phyloP scores from a whole-genome alignment of 768 basidiomycete genomes.

The Clavaria fumosa region DNA sequence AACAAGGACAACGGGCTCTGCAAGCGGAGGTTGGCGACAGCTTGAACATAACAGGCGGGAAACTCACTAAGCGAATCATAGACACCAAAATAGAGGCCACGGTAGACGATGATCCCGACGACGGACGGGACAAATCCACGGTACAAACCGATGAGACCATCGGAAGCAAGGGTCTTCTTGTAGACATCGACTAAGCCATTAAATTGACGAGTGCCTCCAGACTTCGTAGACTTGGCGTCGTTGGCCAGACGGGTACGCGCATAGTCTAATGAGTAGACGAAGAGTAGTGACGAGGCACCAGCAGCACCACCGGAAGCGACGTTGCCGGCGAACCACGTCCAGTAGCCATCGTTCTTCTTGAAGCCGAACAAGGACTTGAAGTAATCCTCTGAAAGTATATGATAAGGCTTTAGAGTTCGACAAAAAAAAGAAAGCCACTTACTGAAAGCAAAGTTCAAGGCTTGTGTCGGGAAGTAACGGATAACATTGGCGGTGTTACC shows the following conservation, averaged over 20 bases:
- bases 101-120: constrained; percentile 98
- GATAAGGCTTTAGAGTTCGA: neutral
- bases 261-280: constrained; percentile 99
- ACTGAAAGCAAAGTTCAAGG: constrained; percentile 99
- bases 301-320: constrained; percentile 98
- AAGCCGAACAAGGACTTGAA: constrained; percentile 98
- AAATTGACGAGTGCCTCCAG: constrained; percentile 88
- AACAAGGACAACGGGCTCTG: constrained; percentile 94
- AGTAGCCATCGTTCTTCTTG: constrained; percentile 96
- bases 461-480: constrained; percentile 99
- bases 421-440: constrained; percentile 21
- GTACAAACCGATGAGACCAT: constrained; percentile 98
- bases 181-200: constrained; percentile 97
- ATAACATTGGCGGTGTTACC: constrained; percentile 99
- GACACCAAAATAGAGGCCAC: constrained; percentile 98
- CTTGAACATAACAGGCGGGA: neutral
- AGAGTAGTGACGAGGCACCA: constrained; percentile 95
- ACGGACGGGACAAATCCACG: constrained; percentile 99
- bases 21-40: constrained; percentile 13
- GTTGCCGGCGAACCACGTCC: constrained; percentile 97
- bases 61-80: constrained; percentile 83
- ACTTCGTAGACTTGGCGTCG: constrained; percentile 92
- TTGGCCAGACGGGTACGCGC: constrained; percentile 99
- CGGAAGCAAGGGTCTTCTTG: constrained; percentile 91
- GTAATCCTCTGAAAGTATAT: constrained; percentile 63